Conservation (phyloP, 441 rosid genomes). For the Euphorbia celastroides region DNA sequence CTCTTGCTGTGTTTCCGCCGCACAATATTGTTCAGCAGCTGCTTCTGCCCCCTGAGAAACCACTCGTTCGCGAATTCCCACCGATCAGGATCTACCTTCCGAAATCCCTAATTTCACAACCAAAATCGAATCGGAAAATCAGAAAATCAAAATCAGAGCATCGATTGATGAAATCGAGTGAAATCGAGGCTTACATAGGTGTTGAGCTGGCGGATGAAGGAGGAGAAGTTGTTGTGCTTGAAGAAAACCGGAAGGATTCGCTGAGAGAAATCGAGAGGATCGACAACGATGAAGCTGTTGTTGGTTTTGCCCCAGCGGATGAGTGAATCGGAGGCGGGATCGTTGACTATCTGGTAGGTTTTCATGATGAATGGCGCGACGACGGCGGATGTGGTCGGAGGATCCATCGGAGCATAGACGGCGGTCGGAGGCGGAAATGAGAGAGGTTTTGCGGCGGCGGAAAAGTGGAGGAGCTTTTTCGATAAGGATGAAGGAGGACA, state of each 20-base stretch:
- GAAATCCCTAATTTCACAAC: conserved; percentile 49
- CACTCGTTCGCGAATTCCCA: conserved; percentile 90
- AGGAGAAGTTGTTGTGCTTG: conserved; percentile 86
- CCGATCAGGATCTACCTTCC: conserved; percentile 72
- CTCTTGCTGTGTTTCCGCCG: conserved; percentile 54
- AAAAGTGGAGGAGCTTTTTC: not conserved
- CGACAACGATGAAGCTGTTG: conserved; percentile 75
- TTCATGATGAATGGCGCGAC: conserved; percentile 74
- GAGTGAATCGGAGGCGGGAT: conserved; percentile 51
- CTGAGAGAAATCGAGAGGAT: conserved; percentile 64
- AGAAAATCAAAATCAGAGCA: not conserved
- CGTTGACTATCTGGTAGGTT: conserved; percentile 76
- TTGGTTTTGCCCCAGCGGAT: conserved; percentile 64
- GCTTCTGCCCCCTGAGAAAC: conserved; percentile 64
- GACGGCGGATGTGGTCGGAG: conserved; percentile 23
- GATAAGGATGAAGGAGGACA: conserved; percentile 1
- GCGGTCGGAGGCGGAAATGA: not conserved
- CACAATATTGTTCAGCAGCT: conserved; percentile 48
- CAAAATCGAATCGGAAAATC: not conserved
- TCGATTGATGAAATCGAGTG: not conserved
- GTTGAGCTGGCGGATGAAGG: conserved; percentile 83
- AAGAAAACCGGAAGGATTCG: conserved; percentile 62
- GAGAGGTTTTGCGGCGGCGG: not conserved
- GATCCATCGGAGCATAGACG: conserved; percentile 34
- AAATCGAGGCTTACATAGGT: conserved; percentile 47